Evolutionary conservation across 2,329 filamentous ascomycete genomes (phyloP).

Genomic region (Xylaria sp.): DNA sequence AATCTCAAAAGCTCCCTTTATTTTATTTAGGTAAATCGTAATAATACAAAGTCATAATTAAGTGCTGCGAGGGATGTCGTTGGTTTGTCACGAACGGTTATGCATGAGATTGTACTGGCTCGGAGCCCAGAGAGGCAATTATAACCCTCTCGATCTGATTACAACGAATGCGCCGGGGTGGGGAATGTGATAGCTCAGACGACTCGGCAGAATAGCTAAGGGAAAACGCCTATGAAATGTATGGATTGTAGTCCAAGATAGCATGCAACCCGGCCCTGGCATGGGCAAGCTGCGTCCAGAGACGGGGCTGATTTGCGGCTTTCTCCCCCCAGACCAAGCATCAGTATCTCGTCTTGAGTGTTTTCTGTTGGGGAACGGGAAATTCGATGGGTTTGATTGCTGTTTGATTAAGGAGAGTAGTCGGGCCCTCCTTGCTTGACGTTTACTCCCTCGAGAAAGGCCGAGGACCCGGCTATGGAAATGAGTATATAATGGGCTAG

Average conservation of each 20-base stretch:
- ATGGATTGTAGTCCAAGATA: conserved; percentile 38
- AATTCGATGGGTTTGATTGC: conserved; percentile 18
- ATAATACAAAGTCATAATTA: neutral
- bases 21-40: neutral
- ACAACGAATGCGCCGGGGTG: conserved; percentile 24
- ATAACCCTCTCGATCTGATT: conserved; percentile 21
- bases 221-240: conserved; percentile 33
- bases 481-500: conserved; percentile 15
- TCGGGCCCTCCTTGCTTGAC: conserved; percentile 1
- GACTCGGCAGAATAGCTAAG: conserved; percentile 17
- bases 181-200: conserved; percentile 46
- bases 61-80: neutral
- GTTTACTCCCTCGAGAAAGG: neutral
- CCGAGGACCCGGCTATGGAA: conserved; percentile 16
- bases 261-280: conserved; percentile 43
- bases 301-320: conserved; percentile 17
- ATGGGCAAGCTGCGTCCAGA: conserved; percentile 46
- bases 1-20: neutral
- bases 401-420: conserved; percentile 21
- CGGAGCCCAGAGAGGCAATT: neutral
- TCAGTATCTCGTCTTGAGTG: conserved; percentile 14
- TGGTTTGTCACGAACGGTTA: conserved; percentile 1
- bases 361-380: conserved; percentile 8
- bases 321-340: conserved; percentile 18
- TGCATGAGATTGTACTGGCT: conserved; percentile 8